Evolutionary conservation across 371 early-diverging fungal genomes (phyloP), one percentile per base, ranked within the genome.

Genomic region (Lichtheimia corymbifera): DNA sequence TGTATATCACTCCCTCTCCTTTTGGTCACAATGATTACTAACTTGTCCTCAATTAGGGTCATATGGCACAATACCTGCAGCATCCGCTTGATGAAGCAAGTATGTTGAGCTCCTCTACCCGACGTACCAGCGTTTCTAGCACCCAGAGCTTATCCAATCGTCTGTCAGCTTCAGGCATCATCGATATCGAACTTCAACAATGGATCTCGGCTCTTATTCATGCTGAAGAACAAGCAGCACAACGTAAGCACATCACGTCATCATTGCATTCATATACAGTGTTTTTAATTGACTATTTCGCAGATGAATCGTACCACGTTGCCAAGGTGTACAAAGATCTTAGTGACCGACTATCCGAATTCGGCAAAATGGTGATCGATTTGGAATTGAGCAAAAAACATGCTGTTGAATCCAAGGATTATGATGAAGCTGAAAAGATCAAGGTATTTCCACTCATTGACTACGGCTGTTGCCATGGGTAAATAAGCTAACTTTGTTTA

Each of bases 391-490:
- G 79, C 28, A 91, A 91, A 60, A 73, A 77, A 18, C 72, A 80
- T 27, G 88, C 90, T 5, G 85, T 88, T 2, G 78, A 85, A 43
- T 70, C 70, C 17, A 91, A 91, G 60, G 90, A 92, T 28, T 92
- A 87, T 66, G 91, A 90, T 53, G 74, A 82, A 62, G 93, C 93
- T 1, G 89, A 88, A 55, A 83, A 84, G 45, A 71, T 86, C 22
- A 91, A 91, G 79, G 66, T 66, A 35, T 30, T 15, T 20, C 13
- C 27, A 50, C 12, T 30, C 1, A 11, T 44, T 2, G 1, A n/a
- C 20, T 57, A 2, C 17, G 40, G 0, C n/a, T 11, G 17, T 4
- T 40, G 30, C 24, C 14, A 13, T 57, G 20, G 20, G 14, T 12
- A 6, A 11, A 11, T 0, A 20, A 14, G 15, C 20, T 55, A 20